These are phyloP conservation scores for Penicillium sp. DNA, from an alignment of 2,329 filamentous ascomycete species.

Conservation along the genomic window DNA sequence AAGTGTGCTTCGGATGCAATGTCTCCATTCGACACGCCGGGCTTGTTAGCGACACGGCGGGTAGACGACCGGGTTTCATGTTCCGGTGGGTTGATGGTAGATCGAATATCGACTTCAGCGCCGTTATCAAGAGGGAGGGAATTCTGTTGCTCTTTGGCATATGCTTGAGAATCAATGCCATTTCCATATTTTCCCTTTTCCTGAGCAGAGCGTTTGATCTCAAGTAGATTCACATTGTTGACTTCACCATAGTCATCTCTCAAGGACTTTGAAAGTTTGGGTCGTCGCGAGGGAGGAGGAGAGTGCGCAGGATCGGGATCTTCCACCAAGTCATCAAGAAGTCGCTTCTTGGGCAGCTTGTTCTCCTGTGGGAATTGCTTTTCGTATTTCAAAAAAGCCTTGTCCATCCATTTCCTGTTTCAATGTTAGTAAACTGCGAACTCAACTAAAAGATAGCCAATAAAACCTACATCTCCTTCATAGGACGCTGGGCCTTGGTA, in stretches of 20 bases:
- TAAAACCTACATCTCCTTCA: conserved; percentile 29
- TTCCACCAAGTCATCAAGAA: conserved; percentile 7
- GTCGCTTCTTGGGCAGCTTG: conserved; percentile 18
- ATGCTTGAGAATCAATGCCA: background rate
- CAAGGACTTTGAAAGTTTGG: conserved; percentile 34
- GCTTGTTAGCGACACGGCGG: conserved; percentile 14
- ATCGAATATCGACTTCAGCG: conserved; percentile 24
- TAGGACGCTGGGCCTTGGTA: conserved; percentile 11
- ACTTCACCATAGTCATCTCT: conserved; percentile 23
- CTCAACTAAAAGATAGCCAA: background rate
- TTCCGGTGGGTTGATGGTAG: conserved; percentile 2
- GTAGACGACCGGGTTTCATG: conserved; percentile 36
- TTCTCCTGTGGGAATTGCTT: conserved; percentile 7
- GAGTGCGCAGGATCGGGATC: conserved; percentile 10
- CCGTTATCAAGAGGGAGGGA: conserved; percentile 10
- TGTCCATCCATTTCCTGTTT: conserved; percentile 37
- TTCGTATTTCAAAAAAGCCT: conserved; percentile 26
- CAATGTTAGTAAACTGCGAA: conserved; percentile 9
- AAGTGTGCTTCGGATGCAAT: background rate
- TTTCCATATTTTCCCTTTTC: background rate
- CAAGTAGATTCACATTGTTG: background rate
- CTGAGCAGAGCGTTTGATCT: background rate
- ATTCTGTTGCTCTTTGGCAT: conserved; percentile 4
- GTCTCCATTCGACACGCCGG: background rate
- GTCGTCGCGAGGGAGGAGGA: conserved; percentile 23